phyloP scores from a whole-genome alignment of 2,329 filamentous ascomycete genomes.

The Cryphonectria japonica region DNA sequence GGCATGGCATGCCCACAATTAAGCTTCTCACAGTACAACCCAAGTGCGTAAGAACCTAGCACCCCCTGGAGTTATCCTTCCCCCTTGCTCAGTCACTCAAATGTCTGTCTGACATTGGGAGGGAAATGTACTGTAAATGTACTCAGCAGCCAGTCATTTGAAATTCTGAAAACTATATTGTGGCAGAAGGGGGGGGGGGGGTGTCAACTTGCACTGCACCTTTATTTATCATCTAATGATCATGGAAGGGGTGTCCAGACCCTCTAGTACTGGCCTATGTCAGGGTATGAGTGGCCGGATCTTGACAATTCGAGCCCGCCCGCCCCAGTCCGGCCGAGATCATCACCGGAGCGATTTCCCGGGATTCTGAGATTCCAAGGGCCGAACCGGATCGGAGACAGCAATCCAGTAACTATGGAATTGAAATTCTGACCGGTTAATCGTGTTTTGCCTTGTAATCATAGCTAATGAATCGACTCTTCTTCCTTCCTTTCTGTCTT shows the following conservation, averaged over 20 bases:
- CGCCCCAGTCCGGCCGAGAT: constrained; percentile 6
- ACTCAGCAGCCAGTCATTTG: neutral
- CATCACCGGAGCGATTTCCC: neutral
- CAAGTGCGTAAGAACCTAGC: neutral
- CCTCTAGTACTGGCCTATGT: too few species aligned
- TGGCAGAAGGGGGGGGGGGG: neutral
- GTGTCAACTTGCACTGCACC: neutral
- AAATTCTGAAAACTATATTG: neutral
- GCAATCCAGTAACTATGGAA: too few species aligned
- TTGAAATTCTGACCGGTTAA: neutral
- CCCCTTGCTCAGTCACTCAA: neutral
- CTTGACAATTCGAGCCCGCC: neutral
- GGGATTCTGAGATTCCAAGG: neutral
- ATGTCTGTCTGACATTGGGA: neutral
- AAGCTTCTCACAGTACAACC: constrained; percentile 12
- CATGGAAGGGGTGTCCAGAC: neutral
- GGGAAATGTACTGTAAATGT: neutral
- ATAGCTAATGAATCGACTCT: neutral
- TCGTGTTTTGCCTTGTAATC: neutral
- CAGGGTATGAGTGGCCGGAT: neutral
- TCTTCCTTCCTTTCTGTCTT: neutral
- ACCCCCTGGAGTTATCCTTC: constrained; percentile 18
- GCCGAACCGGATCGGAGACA: neutral
- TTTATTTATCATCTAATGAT: neutral
- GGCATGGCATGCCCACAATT: constrained; percentile 21